A percentile compares a stretch with the other conserved stretches of the same genome.
Evolutionary conservation across 805 yeast genomes (phyloP).

Genomic region (Candida sakaeoensis): DNA sequence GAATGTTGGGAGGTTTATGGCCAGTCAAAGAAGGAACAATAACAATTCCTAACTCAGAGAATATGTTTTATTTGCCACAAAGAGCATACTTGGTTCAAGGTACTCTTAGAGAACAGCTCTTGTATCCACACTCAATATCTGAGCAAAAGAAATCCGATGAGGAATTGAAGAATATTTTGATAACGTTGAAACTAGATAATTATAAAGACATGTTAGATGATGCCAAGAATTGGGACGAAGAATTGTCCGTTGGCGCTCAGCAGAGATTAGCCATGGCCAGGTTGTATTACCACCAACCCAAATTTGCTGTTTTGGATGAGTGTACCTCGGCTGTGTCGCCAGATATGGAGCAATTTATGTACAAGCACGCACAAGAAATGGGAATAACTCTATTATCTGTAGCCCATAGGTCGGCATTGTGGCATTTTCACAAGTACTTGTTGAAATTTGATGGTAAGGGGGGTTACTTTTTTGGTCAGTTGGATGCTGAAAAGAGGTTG

Average conservation of each 20-base stretch:
- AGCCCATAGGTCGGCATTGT: constrained; percentile 86
- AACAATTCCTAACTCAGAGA: constrained; percentile 59
- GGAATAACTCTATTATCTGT: constrained; percentile 85
- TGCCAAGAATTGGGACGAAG: constrained; percentile 82
- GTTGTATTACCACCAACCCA: constrained; percentile 84
- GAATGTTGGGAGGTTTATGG: constrained; percentile 93
- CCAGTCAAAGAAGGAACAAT: constrained; percentile 62
- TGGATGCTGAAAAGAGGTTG: constrained; percentile 72
- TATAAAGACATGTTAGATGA: constrained; percentile 60
- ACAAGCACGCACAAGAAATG: constrained; percentile 70
- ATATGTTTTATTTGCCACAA: constrained; percentile 87
- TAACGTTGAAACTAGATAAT: constrained; percentile 57
- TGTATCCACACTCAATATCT: constrained; percentile 74
- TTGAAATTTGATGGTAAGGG: constrained; percentile 87
- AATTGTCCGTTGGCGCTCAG: constrained; percentile 86
- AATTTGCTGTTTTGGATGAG: constrained; percentile 92
- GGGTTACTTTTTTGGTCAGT: constrained; percentile 53
- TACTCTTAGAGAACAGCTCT: constrained; percentile 79
- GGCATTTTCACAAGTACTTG: constrained; percentile 85
- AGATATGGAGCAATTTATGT: constrained; percentile 86
- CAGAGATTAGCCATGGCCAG: constrained; percentile 93
- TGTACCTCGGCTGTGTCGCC: constrained; percentile 94
- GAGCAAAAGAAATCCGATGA: constrained; percentile 50
- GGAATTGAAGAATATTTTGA: constrained; percentile 51
- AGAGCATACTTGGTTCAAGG: constrained; percentile 83